Conservation (phyloP, 345 rosid genomes). For the Reutealis trisperma region DNA sequence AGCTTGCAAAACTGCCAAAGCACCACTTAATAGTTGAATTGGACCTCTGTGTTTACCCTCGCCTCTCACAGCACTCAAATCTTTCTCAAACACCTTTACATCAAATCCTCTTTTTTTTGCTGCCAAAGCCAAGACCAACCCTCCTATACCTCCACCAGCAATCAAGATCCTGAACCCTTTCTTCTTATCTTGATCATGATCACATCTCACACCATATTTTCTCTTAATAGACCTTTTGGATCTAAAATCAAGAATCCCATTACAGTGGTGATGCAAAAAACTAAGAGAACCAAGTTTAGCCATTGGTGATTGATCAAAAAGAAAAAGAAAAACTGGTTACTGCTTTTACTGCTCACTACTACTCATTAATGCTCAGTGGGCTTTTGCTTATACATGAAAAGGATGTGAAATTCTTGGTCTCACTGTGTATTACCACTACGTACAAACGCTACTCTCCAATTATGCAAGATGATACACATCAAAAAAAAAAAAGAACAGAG, state of each 20-base stretch:
- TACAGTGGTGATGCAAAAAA: background rate
- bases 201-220: slow-evolving; percentile 12
- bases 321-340: background rate
- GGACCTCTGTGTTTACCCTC: slow-evolving; percentile 28
- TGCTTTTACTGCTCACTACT: no score
- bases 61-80: slow-evolving; percentile 32
- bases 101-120: slow-evolving; percentile 20
- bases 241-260: background rate
- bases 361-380: background rate
- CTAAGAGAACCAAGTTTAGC: background rate
- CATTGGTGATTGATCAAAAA: slow-evolving; percentile 1
- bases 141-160: slow-evolving; percentile 34
- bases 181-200: background rate
- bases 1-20: slow-evolving; percentile 21
- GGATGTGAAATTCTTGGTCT: background rate
- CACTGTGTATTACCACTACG: no score
- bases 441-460: no score
- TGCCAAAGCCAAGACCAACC: slow-evolving; percentile 29
- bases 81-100: slow-evolving; percentile 30
- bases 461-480: no score
- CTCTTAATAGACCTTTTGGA: background rate
- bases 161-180: slow-evolving; percentile 24
- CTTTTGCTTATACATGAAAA: background rate
- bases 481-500: no score
- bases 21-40: slow-evolving; percentile 23